Evolutionary conservation across 768 basidiomycete species (phyloP).

Genomic region (Mycena amicta): DNA sequence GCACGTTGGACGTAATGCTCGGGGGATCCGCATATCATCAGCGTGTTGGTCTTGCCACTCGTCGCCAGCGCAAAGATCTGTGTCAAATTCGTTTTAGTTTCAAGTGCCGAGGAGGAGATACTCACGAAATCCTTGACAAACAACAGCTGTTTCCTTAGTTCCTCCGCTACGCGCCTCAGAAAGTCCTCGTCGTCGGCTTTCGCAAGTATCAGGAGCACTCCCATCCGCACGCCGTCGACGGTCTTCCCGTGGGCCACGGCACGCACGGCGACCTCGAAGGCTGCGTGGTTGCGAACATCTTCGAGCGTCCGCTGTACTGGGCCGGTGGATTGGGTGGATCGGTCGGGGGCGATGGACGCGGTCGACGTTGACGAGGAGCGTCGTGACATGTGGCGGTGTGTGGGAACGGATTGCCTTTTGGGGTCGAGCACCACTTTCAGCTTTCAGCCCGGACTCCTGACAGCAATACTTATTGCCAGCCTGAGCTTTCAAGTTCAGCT

Average conservation of each 20-base stretch:
- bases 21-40: constrained; percentile 63
- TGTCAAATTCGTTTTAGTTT: background rate
- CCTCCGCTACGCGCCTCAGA: constrained; percentile 54
- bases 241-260: constrained; percentile 44
- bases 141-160: constrained; percentile 44
- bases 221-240: constrained; percentile 55
- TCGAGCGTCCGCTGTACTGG: constrained; percentile 44
- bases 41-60: constrained; percentile 45
- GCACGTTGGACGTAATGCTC: constrained; percentile 63
- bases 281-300: constrained; percentile 54
- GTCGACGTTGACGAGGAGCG: background rate
- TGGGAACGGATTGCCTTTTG: background rate
- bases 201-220: constrained; percentile 62
- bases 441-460: too few relatives aligned
- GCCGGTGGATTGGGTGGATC: constrained; percentile 5
- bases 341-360: constrained; percentile 4
- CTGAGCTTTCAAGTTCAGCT: too few relatives aligned
- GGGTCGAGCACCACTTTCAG: too few relatives aligned
- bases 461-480: too few relatives aligned
- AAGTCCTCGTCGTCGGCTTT: constrained; percentile 59
- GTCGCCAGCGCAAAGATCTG: constrained; percentile 56
- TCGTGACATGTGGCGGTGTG: background rate
- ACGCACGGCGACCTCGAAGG: constrained; percentile 49
- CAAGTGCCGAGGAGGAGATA: too few relatives aligned
- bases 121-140: constrained; percentile 41